Percentiles rank a stretch among this genome's conserved stretches.
These are phyloP conservation scores for Amauroascus niger DNA, from an alignment of 2,329 filamentous ascomycete species.

Conservation along the genomic window DNA sequence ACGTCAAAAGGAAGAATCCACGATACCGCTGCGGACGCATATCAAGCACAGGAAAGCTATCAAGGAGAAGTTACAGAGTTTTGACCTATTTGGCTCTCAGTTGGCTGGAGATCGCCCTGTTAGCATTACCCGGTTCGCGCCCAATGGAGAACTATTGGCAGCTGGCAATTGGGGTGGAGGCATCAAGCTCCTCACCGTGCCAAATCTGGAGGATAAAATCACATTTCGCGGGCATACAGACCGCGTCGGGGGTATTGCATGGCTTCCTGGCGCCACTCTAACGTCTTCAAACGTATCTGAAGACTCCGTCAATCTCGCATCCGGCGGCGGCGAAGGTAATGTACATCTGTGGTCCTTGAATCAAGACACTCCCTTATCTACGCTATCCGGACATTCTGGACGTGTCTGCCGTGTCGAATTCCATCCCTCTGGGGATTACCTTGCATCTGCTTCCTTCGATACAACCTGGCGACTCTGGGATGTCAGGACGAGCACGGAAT, in stretches of 20 bases:
- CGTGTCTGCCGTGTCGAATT: constrained; percentile 90
- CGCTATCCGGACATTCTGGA: constrained; percentile 70
- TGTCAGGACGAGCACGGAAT: constrained; percentile 70
- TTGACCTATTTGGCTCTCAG: constrained; percentile 89
- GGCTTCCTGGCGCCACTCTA: constrained; percentile 75
- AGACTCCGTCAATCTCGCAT: constrained; percentile 72
- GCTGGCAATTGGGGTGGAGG: constrained; percentile 90
- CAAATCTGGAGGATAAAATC: constrained; percentile 66
- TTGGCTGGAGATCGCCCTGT: constrained; percentile 84
- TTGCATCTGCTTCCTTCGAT: constrained; percentile 90
- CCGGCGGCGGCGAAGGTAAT: constrained; percentile 77
- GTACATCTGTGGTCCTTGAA: constrained; percentile 85
- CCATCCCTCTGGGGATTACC: constrained; percentile 79
- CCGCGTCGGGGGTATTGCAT: constrained; percentile 80
- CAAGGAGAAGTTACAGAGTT: constrained; percentile 69
- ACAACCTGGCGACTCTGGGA: constrained; percentile 98
- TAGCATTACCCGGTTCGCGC: constrained; percentile 83
- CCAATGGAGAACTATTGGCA: constrained; percentile 71
- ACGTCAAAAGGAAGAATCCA: constrained; percentile 69
- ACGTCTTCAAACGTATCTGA: constrained; percentile 60
- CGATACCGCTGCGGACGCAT: constrained; percentile 77
- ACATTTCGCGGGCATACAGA: constrained; percentile 75
- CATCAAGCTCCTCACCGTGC: constrained; percentile 75
- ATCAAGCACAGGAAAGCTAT: constrained; percentile 84
- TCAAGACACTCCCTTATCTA: constrained; percentile 74